A percentile compares a stretch with the other conserved stretches of the same genome.
Evolutionary conservation across 179 eudicot species (phyloP).

Genomic region (Carnegiea gigantea): DNA sequence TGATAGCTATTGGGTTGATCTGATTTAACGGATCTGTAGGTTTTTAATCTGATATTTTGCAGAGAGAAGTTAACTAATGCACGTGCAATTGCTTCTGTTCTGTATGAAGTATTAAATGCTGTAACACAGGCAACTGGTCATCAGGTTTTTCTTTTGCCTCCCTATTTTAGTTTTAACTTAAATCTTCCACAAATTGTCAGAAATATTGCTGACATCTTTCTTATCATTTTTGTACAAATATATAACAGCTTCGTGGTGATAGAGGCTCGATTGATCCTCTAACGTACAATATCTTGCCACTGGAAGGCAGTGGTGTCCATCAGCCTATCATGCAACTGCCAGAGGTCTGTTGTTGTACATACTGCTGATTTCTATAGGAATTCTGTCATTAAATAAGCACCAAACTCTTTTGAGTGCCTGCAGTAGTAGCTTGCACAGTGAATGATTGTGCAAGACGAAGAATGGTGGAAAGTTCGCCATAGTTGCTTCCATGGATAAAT

Average conservation of each 20-base stretch:
- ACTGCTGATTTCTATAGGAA: background rate
- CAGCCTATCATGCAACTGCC: slow-evolving; percentile 91
- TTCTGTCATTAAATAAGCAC: background rate
- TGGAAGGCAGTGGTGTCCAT: slow-evolving; percentile 79
- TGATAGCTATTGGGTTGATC: slow-evolving; percentile 21
- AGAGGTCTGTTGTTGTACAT: slow-evolving; percentile 52
- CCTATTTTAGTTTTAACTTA: background rate
- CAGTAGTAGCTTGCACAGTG: background rate
- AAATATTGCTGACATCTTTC: slow-evolving; percentile 10
- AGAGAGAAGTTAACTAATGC: slow-evolving; percentile 80
- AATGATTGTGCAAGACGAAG: background rate
- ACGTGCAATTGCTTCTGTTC: slow-evolving; percentile 66
- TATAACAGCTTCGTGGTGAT: slow-evolving; percentile 65
- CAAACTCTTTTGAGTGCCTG: background rate
- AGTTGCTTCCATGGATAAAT: slow-evolving; percentile 5
- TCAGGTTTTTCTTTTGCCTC: slow-evolving; percentile 49
- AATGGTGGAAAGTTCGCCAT: background rate
- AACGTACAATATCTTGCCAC: slow-evolving; percentile 89
- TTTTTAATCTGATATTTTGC: slow-evolving; percentile 38
- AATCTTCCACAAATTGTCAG: background rate
- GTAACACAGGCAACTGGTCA: slow-evolving; percentile 79
- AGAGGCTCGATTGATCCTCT: slow-evolving; percentile 49
- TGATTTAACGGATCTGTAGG: slow-evolving; percentile 22
- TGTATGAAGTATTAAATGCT: slow-evolving; percentile 66
- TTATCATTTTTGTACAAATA: slow-evolving; percentile 3